A percentile compares a stretch with the other conserved stretches of the same genome.
These are phyloP conservation scores for Pelargonium hybrid DNA, from an alignment of 441 rosid genomes.

Conservation along the genomic window DNA sequence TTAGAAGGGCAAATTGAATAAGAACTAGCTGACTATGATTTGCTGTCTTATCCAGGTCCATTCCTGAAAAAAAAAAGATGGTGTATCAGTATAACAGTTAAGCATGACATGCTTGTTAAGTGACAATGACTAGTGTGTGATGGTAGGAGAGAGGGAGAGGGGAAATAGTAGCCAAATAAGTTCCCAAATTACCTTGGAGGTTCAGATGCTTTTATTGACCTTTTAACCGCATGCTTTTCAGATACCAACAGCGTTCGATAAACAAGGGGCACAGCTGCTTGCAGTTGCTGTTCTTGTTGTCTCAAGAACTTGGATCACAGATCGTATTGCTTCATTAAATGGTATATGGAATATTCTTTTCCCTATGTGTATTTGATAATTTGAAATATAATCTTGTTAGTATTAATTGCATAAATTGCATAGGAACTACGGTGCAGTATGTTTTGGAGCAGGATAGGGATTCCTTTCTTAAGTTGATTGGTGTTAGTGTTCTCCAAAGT, in stretches of 20 bases:
- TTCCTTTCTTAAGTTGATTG: constrained; percentile 73
- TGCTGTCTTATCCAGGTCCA: neutral
- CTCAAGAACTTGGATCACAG: constrained; percentile 92
- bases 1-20: neutral
- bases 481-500: constrained; percentile 88
- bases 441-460: constrained; percentile 94
- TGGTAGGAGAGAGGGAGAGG: neutral
- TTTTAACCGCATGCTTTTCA: constrained; percentile 28
- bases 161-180: neutral
- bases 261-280: constrained; percentile 87
- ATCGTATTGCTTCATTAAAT: constrained; percentile 91
- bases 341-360: constrained; percentile 33
- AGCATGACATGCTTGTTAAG: neutral
- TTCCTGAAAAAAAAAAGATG: neutral
- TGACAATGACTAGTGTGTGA: neutral
- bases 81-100: neutral
- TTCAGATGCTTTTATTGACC: neutral
- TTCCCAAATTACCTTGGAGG: neutral
- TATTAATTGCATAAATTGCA: constrained; percentile 13
- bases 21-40: neutral
- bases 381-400: constrained; percentile 15
- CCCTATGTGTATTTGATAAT: constrained; percentile 11
- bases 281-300: constrained; percentile 79
- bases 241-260: constrained; percentile 84
- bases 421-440: constrained; percentile 94